These are phyloP conservation scores for Diaporthe nobilis DNA, from an alignment of 2,329 filamentous ascomycete species.

Conservation along the genomic window DNA sequence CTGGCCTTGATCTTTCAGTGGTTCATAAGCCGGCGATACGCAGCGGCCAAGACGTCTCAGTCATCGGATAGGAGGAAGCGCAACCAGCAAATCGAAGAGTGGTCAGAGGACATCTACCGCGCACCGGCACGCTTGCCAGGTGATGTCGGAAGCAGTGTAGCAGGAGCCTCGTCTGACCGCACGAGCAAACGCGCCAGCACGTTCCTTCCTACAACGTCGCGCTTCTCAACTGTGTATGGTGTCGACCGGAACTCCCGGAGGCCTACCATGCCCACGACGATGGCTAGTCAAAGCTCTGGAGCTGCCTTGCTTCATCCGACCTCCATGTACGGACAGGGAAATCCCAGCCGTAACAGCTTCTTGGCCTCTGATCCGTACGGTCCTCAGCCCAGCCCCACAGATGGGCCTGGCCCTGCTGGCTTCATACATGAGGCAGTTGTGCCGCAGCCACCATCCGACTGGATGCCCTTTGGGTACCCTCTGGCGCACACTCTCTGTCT, in stretches of 20 bases:
- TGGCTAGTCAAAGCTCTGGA: conserved; percentile 89
- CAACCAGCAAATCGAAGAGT: conserved; percentile 95
- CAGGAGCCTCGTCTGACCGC: conserved; percentile 73
- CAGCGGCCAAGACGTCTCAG: conserved; percentile 87
- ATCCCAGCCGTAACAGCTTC: conserved; percentile 76
- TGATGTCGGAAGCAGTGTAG: conserved; percentile 76
- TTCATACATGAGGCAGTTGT: conserved; percentile 97
- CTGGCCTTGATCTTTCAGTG: conserved; percentile 94
- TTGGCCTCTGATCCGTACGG: conserved; percentile 71
- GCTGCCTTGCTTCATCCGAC: conserved; percentile 79
- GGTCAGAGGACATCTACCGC: conserved; percentile 97
- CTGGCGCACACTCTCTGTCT: conserved; percentile 94
- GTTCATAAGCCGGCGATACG: conserved; percentile 92
- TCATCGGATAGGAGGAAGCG: conserved; percentile 85
- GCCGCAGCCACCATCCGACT: conserved; percentile 95
- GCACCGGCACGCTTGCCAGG: conserved; percentile 86
- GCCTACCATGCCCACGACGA: conserved; percentile 82
- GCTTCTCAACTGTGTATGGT: conserved; percentile 92
- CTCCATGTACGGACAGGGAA: conserved; percentile 78
- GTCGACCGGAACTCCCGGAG: conserved; percentile 71
- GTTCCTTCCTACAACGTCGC: conserved; percentile 92
- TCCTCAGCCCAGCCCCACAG: conserved; percentile 65
- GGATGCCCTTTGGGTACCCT: conserved; percentile 97
- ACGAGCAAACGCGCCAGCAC: conserved; percentile 84
- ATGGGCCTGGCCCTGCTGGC: conserved; percentile 86